These are phyloP conservation scores for Sistotremastrum suecicum DNA, from an alignment of 768 basidiomycete genomes.

Conservation along the genomic window DNA sequence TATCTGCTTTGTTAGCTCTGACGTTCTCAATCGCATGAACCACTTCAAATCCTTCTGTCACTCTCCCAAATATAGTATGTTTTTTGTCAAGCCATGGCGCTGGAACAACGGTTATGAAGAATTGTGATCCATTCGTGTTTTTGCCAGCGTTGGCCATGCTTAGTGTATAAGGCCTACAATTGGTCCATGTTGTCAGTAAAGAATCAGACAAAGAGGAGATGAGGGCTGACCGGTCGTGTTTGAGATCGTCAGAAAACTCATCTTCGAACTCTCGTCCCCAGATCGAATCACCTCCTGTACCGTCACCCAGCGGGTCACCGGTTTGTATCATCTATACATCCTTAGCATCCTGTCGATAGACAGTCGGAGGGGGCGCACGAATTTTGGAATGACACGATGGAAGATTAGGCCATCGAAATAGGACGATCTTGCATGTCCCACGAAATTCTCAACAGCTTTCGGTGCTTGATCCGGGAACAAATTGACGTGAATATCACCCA, in stretches of 20 bases:
- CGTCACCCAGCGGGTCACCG: slow-evolving; percentile 89
- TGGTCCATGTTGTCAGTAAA: slow-evolving; percentile 1
- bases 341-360: neutral
- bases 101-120: slow-evolving; percentile 94
- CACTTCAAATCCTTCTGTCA: slow-evolving; percentile 76
- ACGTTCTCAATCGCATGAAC: slow-evolving; percentile 87
- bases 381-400: slow-evolving; percentile 96
- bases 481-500: slow-evolving; percentile 84
- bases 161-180: slow-evolving; percentile 73
- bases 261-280: slow-evolving; percentile 90
- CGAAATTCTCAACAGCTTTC: slow-evolving; percentile 96
- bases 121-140: slow-evolving; percentile 87
- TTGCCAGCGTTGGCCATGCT: slow-evolving; percentile 94
- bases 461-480: slow-evolving; percentile 88
- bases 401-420: slow-evolving; percentile 92
- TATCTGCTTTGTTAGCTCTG: slow-evolving; percentile 71
- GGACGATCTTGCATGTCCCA: slow-evolving; percentile 76
- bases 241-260: slow-evolving; percentile 79
- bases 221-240: slow-evolving; percentile 66
- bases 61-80: slow-evolving; percentile 87
- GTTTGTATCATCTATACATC: slow-evolving; percentile 76
- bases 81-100: slow-evolving; percentile 90
- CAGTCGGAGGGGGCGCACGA: slow-evolving; percentile 24
- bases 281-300: slow-evolving; percentile 81
- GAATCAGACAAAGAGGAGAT: neutral